Evolutionary conservation across 2,329 filamentous ascomycete species (phyloP).

Genomic region (Ceratocystis destructans): DNA sequence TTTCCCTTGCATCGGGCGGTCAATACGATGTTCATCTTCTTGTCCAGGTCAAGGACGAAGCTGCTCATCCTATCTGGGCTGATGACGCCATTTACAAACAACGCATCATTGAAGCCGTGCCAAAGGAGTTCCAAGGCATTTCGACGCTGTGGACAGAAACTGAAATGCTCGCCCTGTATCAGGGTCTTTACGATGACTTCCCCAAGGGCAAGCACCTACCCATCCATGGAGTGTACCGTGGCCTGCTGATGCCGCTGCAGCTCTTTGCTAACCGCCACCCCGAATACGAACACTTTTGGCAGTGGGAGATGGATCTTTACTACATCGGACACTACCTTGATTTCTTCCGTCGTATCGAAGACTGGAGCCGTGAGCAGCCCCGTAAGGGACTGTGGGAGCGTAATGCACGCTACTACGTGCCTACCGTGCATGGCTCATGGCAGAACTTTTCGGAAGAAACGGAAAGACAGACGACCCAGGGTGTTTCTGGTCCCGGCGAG

Average conservation of each 20-base stretch:
- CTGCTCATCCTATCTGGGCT: slow-evolving; percentile 62
- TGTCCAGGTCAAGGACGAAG: slow-evolving; percentile 69
- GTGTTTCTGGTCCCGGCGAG: slow-evolving; percentile 23
- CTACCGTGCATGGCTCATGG: slow-evolving; percentile 62
- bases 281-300: slow-evolving; percentile 85
- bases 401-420: slow-evolving; percentile 64
- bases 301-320: slow-evolving; percentile 88
- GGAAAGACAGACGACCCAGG: slow-evolving; percentile 27
- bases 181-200: slow-evolving; percentile 69
- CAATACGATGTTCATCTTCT: slow-evolving; percentile 80
- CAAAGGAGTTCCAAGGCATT: slow-evolving; percentile 76
- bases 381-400: slow-evolving; percentile 73
- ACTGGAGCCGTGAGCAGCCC: slow-evolving; percentile 59
- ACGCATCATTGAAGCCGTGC: slow-evolving; percentile 54
- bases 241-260: slow-evolving; percentile 86
- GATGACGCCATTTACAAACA: slow-evolving; percentile 54
- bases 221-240: slow-evolving; percentile 84
- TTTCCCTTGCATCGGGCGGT: slow-evolving; percentile 65
- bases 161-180: slow-evolving; percentile 84
- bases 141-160: slow-evolving; percentile 87
- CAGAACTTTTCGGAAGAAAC: slow-evolving; percentile 46
- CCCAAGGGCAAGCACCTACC: slow-evolving; percentile 52
- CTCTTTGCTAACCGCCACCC: slow-evolving; percentile 80
- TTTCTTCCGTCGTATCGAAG: slow-evolving; percentile 52
- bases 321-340: slow-evolving; percentile 82